Percentiles rank a stretch among this genome's conserved stretches.
phyloP scores from a whole-genome alignment of 1,139 yeast genomes.

The Kazachstania sp. region DNA sequence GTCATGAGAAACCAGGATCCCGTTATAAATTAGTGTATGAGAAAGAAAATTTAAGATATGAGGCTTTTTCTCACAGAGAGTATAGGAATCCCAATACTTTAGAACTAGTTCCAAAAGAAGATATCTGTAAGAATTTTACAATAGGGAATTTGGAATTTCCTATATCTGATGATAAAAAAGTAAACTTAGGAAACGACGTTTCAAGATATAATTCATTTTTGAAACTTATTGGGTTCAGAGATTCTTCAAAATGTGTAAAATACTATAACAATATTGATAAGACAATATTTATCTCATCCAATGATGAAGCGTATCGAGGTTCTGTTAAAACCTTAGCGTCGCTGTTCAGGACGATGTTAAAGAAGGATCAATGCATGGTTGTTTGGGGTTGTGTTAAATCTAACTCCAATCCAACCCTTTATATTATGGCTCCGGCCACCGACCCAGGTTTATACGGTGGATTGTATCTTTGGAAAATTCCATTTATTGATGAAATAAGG shows the following conservation, averaged over 20 bases:
- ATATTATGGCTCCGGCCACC: slow-evolving; percentile 51
- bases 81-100: slow-evolving; percentile 38
- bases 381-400: slow-evolving; percentile 61
- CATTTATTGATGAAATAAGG: slow-evolving; percentile 58
- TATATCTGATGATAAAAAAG: slow-evolving; percentile 32
- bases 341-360: slow-evolving; percentile 51
- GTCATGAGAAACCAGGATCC: slow-evolving; percentile 42
- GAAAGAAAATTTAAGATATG: slow-evolving; percentile 42
- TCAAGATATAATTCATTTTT: slow-evolving; percentile 36
- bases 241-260: slow-evolving; percentile 35
- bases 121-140: slow-evolving; percentile 33
- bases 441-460: slow-evolving; percentile 38
- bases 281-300: slow-evolving; percentile 54
- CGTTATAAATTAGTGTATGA: slow-evolving; percentile 43
- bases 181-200: slow-evolving; percentile 32
- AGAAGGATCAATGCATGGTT: slow-evolving; percentile 50
- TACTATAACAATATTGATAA: slow-evolving; percentile 47
- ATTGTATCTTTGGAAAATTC: slow-evolving; percentile 50
- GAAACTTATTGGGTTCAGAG: slow-evolving; percentile 61
- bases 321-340: slow-evolving; percentile 63
- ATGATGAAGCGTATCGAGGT: slow-evolving; percentile 48
- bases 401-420: slow-evolving; percentile 50
- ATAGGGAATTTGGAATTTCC: slow-evolving; percentile 41
- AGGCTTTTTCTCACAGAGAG: slow-evolving; percentile 45
- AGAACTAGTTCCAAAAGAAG: slow-evolving; percentile 32